These are phyloP conservation scores for Salix exigua DNA, from an alignment of 345 rosid genomes.

Conservation along the genomic window DNA sequence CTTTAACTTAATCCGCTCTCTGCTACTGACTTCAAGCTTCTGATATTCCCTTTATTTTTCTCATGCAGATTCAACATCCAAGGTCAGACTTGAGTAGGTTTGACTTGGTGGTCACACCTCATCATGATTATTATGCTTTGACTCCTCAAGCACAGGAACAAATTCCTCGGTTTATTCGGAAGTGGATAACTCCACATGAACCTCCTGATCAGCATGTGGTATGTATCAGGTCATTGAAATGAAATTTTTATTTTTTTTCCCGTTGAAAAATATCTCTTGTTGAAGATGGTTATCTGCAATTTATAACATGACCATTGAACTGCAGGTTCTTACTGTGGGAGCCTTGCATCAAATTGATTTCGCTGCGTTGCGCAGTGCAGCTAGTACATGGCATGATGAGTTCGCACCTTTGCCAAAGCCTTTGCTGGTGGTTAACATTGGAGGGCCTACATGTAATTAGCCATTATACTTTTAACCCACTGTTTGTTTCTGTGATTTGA, in stretches of 20 bases:
- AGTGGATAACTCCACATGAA: slow-evolving; percentile 82
- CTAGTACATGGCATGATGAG: slow-evolving; percentile 86
- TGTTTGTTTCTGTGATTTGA: not conserved
- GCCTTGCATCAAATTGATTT: slow-evolving; percentile 87
- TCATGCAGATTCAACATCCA: slow-evolving; percentile 88
- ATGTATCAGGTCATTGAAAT: slow-evolving; percentile 19
- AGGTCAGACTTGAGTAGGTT: slow-evolving; percentile 78
- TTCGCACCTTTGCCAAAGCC: slow-evolving; percentile 90
- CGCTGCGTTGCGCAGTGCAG: slow-evolving; percentile 79
- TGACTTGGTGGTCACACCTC: slow-evolving; percentile 93
- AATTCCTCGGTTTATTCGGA: slow-evolving; percentile 67
- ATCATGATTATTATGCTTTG: slow-evolving; percentile 85
- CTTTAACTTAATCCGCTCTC: not conserved
- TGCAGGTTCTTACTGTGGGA: slow-evolving; percentile 82
- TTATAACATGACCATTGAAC: slow-evolving; percentile 10
- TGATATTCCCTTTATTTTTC: not conserved
- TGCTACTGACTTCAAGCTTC: not conserved
- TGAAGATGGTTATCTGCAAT: not conserved
- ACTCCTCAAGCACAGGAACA: slow-evolving; percentile 70
- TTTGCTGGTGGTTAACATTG: slow-evolving; percentile 81
- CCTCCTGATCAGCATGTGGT: slow-evolving; percentile 79
- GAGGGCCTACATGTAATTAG: slow-evolving; percentile 77
- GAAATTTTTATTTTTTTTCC: not conserved
- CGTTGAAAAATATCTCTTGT: not conserved
- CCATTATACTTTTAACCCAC: slow-evolving; percentile 8